Evolutionary conservation across 441 rosid genomes (phyloP).

Genomic region (Gossypium davidsonii): DNA sequence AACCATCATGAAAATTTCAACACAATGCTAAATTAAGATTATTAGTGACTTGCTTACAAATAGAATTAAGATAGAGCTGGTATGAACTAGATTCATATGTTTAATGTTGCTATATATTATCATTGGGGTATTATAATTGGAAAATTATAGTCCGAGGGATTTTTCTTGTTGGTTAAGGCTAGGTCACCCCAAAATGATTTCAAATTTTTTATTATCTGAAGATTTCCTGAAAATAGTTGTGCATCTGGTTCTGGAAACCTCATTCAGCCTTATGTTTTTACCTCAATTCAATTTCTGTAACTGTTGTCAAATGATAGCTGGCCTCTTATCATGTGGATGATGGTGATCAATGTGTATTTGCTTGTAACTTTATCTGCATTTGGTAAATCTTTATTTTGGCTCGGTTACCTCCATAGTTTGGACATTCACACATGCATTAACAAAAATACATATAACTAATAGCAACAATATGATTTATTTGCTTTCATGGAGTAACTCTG

Average conservation of each 20-base stretch:
- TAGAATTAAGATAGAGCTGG: background rate
- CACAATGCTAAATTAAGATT: background rate
- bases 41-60: background rate
- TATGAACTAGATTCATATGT: background rate
- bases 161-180: background rate
- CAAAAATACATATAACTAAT: background rate
- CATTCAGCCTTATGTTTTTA: background rate
- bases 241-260: background rate
- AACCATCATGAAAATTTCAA: background rate
- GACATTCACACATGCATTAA: background rate
- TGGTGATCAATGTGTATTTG: background rate
- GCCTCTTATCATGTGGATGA: background rate
- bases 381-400: background rate
- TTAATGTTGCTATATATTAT: background rate
- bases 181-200: background rate
- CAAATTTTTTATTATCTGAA: background rate
- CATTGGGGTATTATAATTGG: background rate
- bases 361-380: background rate
- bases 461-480: background rate
- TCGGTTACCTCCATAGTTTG: background rate
- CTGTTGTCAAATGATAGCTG: background rate
- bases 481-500: constrained; percentile 1
- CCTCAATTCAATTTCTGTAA: background rate
- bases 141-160: background rate
- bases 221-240: background rate